Conservation (phyloP, 139 green algal species). For the Yamagishiella unicocca region DNA sequence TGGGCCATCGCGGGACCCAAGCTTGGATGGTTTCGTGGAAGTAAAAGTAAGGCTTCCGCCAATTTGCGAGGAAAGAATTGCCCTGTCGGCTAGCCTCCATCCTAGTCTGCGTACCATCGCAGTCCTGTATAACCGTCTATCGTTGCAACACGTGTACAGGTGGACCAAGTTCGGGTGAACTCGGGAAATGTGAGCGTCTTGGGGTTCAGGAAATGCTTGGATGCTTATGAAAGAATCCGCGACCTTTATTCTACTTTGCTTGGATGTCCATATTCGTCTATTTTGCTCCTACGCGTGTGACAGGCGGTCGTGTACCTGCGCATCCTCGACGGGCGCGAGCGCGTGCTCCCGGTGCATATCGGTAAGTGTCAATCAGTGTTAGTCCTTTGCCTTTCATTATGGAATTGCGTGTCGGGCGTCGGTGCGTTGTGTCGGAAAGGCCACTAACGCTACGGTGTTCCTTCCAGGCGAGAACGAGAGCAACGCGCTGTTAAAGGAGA, state of each 20-base stretch:
- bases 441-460: no score
- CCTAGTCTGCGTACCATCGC: no score
- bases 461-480: slow-evolving; percentile 64
- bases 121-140: no score
- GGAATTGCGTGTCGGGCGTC: no score
- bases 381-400: no score
- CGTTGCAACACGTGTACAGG: slow-evolving; percentile 5
- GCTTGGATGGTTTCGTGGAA: slow-evolving; percentile 42
- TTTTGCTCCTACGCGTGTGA: no score
- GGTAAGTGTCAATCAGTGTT: slow-evolving; percentile 30
- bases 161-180: slow-evolving; percentile 52
- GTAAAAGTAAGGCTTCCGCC: slow-evolving; percentile 38
- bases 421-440: no score
- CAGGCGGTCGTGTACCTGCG: slow-evolving; percentile 58
- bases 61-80: no score
- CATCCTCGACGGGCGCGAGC: slow-evolving; percentile 45
- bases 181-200: slow-evolving; percentile 33
- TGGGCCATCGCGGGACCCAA: slow-evolving; percentile 15
- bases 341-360: slow-evolving; percentile 57
- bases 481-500: slow-evolving; percentile 66
- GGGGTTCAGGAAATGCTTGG: neutral
- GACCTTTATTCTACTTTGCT: no score
- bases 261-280: no score
- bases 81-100: no score
- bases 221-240: no score